These are phyloP conservation scores for Vitis vinifera DNA, from an alignment of 164 flowering plant genomes.

Conservation along the genomic window ASM3070453v1 NC_081819.1:1790001-1790500, in stretches of 20 bases:
- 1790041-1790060: constrained; percentile 48
- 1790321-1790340: background rate
- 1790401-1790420: too few relatives aligned
- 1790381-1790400: background rate
- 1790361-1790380: background rate
- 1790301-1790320: too few relatives aligned
- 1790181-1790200: background rate
- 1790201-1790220: background rate
- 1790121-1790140: constrained; percentile 62
- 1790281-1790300: too few relatives aligned
- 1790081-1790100: constrained; percentile 83
- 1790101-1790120: constrained; percentile 76
- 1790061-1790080: constrained; percentile 79
- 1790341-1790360: background rate
- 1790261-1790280: background rate
- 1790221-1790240: too few relatives aligned
- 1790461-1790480: too few relatives aligned
- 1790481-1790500: too few relatives aligned
- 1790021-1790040: background rate
- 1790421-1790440: too few relatives aligned
- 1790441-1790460: background rate
- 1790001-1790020: background rate
- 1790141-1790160: constrained; percentile 48
- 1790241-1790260: too few relatives aligned
- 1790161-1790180: constrained; percentile 3